Evolutionary conservation across 2,329 filamentous ascomycete species (phyloP), one percentile per base, ranked within the genome.

Genomic region (Septoria petroselini): DNA sequence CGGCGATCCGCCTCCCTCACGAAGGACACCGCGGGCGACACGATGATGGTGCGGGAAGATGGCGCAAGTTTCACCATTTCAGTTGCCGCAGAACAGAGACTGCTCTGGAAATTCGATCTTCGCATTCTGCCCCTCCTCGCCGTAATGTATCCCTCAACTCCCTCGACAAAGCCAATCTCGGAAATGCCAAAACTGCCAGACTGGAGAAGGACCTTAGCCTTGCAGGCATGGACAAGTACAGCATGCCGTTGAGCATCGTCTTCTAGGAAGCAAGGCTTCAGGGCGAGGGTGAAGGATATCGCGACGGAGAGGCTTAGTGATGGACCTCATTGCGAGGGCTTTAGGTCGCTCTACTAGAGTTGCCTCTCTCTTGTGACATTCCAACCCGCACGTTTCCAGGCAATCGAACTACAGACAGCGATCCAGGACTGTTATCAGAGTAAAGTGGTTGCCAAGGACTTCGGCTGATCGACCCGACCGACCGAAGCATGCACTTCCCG

Each of bases 241-340:
- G 87, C 63, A 76, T 82, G 21, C 77, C 88, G 40, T 68, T 88
- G 29, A 78, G 76, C 43, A 82, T 90, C 56, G 90, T 90, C 73
- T 90, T 86, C 67, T 59, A 65, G 68, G 12, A 72, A 65, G 41
- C 77, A 80, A 58, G 83, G 83, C 0, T 30, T 44, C 14, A 76
- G 71, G 21, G 60, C 83, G 15, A 74, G 70, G 5, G 82, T 81
- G 2, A 72, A 62, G 48, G 71, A 76, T 60, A 70, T 76, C 3
- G 70, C 70, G 27, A 76, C 73, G 5, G 71, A 71, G 59, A 67
- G 65, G 50, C 48, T 76, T 61, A 68, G 66, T 48, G 72, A 75
- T 54, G 73, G 73, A 3, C 73, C 73, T 11, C 63, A 57, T 41
- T 68, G 60, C 42, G 60, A 62, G 7, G 72, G 74, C 17, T 76